A percentile compares a stretch with the other conserved stretches of the same genome.
phyloP scores from a whole-genome alignment of 1,139 yeast genomes.

The Pneumocystis oryctolagi region DNA sequence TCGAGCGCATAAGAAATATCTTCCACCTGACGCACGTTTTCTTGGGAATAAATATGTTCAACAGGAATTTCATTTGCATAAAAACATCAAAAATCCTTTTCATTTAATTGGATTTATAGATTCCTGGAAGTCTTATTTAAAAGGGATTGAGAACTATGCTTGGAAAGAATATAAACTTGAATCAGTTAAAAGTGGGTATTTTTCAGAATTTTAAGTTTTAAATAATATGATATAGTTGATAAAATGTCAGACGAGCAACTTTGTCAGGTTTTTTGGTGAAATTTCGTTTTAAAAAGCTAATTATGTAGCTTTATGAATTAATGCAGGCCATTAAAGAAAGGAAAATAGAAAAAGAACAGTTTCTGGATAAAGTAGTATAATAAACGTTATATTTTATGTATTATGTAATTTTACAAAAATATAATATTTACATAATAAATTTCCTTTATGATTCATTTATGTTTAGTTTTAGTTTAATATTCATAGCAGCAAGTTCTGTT shows the following conservation, averaged over 20 bases:
- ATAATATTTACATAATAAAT: neutral
- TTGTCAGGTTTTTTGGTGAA: neutral
- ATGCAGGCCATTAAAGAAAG: neutral
- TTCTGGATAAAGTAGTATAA: neutral
- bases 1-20: neutral
- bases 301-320: neutral
- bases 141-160: neutral
- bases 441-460: neutral
- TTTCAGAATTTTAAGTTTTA: neutral
- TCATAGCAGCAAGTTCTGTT: conserved; percentile 95
- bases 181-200: neutral
- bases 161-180: neutral
- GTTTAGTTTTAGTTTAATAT: conserved; percentile 38
- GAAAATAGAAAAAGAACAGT: neutral
- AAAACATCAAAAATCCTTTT: neutral
- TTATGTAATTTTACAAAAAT: neutral
- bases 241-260: neutral
- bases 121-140: neutral
- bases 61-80: neutral
- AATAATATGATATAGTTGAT: neutral
- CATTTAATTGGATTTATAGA: neutral
- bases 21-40: neutral
- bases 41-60: neutral
- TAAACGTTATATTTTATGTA: neutral
- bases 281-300: neutral